Conservation (phyloP, 2,329 filamentous ascomycete genomes). For the Paecilomyces sp. region DNA sequence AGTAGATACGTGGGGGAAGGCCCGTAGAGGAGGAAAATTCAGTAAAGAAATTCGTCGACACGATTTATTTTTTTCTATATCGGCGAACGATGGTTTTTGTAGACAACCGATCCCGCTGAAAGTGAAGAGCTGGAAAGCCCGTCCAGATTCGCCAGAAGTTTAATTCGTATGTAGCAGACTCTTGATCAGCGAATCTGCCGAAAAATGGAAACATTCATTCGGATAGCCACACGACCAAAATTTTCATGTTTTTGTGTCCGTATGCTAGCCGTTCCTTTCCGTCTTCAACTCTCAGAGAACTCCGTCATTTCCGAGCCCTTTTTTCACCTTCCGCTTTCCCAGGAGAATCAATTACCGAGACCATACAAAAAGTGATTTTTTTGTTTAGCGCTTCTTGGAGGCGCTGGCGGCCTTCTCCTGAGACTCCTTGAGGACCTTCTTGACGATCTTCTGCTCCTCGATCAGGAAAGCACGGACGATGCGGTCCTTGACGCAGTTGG, state of each 20-base stretch:
- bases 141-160: constrained; percentile 11
- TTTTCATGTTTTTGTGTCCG: constrained; percentile 8
- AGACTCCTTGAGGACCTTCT: constrained; percentile 99
- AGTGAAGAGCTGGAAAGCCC: constrained; percentile 10
- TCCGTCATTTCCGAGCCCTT: constrained; percentile 3
- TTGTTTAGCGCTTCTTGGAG: constrained; percentile 37
- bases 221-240: constrained; percentile 21
- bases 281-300: constrained; percentile 21
- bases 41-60: constrained; percentile 5
- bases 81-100: constrained; percentile 8
- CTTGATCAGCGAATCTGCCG: constrained; percentile 9
- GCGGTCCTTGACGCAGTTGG: constrained; percentile 96
- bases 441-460: constrained; percentile 99
- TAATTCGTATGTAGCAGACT: constrained; percentile 6
- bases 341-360: constrained; percentile 19
- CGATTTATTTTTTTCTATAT: constrained; percentile 7
- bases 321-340: background rate
- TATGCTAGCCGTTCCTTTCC: constrained; percentile 25
- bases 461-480: constrained; percentile 98
- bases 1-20: background rate
- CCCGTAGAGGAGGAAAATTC: background rate
- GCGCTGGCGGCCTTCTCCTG: constrained; percentile 56
- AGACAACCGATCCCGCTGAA: constrained; percentile 7
- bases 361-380: constrained; percentile 18
- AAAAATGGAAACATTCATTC: constrained; percentile 21